Evolutionary conservation across 495 filamentous ascomycete species (phyloP).

Genomic region (Aspergillus hancockii): DNA sequence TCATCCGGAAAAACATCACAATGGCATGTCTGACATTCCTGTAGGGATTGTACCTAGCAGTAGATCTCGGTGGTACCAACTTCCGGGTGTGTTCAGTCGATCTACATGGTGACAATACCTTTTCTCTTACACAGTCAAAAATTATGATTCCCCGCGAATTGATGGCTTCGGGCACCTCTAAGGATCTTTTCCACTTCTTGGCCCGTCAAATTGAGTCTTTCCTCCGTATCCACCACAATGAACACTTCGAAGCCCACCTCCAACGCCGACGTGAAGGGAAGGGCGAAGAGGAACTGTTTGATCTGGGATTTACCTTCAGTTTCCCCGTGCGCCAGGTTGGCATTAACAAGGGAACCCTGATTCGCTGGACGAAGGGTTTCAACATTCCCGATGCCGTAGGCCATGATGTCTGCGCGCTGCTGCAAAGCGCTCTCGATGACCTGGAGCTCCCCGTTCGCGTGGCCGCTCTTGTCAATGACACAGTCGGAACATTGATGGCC

Average conservation of each 20-base stretch:
- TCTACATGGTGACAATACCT: conserved; percentile 88
- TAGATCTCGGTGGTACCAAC: conserved; percentile 96
- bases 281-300: conserved; percentile 72
- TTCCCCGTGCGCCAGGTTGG: conserved; percentile 93
- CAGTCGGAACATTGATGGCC: conserved; percentile 96
- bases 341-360: conserved; percentile 89
- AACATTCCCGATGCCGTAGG: conserved; percentile 91
- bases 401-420: conserved; percentile 87
- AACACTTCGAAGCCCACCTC: conserved; percentile 77
- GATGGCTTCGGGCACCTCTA: conserved; percentile 84
- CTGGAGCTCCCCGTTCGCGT: conserved; percentile 87
- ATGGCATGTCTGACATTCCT: conserved; percentile 6
- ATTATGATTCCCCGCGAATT: conserved; percentile 84
- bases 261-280: conserved; percentile 58
- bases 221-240: conserved; percentile 81
- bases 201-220: conserved; percentile 89
- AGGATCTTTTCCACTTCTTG: conserved; percentile 90
- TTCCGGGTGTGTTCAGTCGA: conserved; percentile 96
- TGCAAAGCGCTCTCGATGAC: conserved; percentile 89
- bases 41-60: conserved; percentile 91
- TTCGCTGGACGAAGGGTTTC: conserved; percentile 98
- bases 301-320: conserved; percentile 94
- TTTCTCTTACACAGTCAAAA: conserved; percentile 88
- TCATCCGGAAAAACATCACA: neutral
- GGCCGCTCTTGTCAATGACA: conserved; percentile 94